Conservation (phyloP, 352 stramenopile genomes). For the Pythium dissotocum region DNA sequence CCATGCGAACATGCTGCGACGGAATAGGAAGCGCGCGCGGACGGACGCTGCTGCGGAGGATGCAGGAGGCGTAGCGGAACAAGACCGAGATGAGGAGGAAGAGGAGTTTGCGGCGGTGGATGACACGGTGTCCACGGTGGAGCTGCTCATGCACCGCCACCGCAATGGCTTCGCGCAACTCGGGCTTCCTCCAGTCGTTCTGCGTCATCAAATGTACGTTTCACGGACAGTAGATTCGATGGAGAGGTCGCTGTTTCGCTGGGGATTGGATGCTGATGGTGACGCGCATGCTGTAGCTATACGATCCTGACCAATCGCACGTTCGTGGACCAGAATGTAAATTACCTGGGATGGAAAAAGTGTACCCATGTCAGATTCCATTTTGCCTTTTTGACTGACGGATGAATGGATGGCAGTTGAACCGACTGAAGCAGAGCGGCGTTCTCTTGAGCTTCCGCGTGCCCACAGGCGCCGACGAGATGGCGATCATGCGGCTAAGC, state of each 20-base stretch:
- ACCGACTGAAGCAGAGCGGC: constrained; percentile 41
- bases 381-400: not conserved
- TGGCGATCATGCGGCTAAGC: constrained; percentile 32
- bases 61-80: not conserved
- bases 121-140: constrained; percentile 50
- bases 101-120: constrained; percentile 22
- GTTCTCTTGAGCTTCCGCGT: constrained; percentile 54
- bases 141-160: constrained; percentile 53
- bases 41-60: not conserved
- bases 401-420: constrained; percentile 31
- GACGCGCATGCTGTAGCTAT: constrained; percentile 37
- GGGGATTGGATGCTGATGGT: not conserved
- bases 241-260: not conserved
- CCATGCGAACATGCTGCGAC: not conserved
- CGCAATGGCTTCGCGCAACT: constrained; percentile 35
- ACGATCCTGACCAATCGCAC: constrained; percentile 56
- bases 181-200: constrained; percentile 39
- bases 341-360: not conserved
- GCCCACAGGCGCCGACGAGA: constrained; percentile 42
- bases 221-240: not conserved
- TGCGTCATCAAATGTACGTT: constrained; percentile 64
- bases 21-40: not conserved
- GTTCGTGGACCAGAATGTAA: constrained; percentile 65
- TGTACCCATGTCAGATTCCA: not conserved
- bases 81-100: not conserved